phyloP scores from a whole-genome alignment of 148 eudicot genomes.

The Rhododendron molle region DNA sequence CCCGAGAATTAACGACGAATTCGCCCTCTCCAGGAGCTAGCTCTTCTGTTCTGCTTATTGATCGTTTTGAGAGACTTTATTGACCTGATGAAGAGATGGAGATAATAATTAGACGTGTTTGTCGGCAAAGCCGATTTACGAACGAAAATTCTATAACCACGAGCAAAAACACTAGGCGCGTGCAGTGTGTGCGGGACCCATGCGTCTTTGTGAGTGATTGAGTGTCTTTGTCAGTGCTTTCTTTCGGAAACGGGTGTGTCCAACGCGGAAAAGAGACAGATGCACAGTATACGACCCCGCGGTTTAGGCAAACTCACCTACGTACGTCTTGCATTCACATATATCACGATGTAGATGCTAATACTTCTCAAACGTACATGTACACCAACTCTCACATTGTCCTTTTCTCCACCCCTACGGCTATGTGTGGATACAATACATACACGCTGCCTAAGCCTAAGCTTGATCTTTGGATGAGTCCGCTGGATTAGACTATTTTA shows the following conservation, averaged over 20 bases:
- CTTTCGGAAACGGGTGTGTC: too few species aligned
- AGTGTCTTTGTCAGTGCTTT: too few species aligned
- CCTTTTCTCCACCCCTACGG: not conserved
- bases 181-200: too few species aligned
- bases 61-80: not conserved
- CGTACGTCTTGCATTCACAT: not conserved
- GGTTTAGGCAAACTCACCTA: not conserved
- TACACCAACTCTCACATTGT: not conserved
- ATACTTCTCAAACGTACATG: too few species aligned
- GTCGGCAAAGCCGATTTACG: not conserved
- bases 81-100: not conserved
- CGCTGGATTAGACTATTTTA: too few species aligned
- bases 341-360: not conserved
- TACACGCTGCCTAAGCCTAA: not conserved
- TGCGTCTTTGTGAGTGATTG: too few species aligned
- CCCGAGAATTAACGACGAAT: not conserved
- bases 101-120: not conserved
- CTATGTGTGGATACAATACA: not conserved
- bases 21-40: not conserved
- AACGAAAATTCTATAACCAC: too few species aligned
- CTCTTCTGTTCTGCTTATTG: too few species aligned
- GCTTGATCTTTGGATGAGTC: too few species aligned
- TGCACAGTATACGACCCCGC: not conserved
- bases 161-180: too few species aligned
- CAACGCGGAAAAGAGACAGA: too few species aligned